Evolutionary conservation across 352 stramenopile genomes (phyloP), one percentile per base, ranked within the genome.

Genomic region (Phytophthora capsici): DNA sequence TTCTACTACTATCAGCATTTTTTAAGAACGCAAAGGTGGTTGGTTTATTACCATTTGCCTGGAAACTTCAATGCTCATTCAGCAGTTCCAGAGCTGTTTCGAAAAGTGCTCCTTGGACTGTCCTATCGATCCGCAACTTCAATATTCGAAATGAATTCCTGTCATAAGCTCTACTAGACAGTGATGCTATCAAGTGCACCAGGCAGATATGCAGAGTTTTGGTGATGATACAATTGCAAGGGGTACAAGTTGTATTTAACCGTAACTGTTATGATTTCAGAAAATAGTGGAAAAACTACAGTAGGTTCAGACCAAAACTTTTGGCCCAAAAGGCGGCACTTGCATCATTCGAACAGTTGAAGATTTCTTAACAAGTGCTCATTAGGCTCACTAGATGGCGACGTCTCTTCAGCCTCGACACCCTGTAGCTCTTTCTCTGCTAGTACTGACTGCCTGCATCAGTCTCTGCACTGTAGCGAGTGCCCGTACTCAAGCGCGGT

Each of bases 401-500:
- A 71, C 49, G 57, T 20, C 43, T 12, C 14, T 26, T n/a, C 14
- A 17, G 2, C 37, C 16, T 36, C 44, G 44, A 45, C 34, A 17
- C 16, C 13, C 41, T 34, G 26, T 57, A 44, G 45, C 59, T 22
- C 57, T 77, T 47, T 34, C 22, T 50, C 54, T 73, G 30, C 66
- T 72, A 36, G 19, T 44, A 7, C 67, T 72, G 20, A 14, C 23
- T 22, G 38, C 23, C 12, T 62, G 30, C 9, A 25, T 37, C 25
- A 50, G 45, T 26, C 23, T 52, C 5, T 52, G 30, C 45, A 10
- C 17, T 16, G 47, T 36, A 17, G 54, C 25, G 3, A 43, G 28
- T 7, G 8, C 28, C 13, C 70, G 73, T 19, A 62, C 68, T 9
- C 58, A 62, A 37, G 80, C 79, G 63, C 79, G 65, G 3, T 89